Evolutionary conservation across 306 rosid genomes (phyloP).

Genomic region (Cajanus cajan): DNA sequence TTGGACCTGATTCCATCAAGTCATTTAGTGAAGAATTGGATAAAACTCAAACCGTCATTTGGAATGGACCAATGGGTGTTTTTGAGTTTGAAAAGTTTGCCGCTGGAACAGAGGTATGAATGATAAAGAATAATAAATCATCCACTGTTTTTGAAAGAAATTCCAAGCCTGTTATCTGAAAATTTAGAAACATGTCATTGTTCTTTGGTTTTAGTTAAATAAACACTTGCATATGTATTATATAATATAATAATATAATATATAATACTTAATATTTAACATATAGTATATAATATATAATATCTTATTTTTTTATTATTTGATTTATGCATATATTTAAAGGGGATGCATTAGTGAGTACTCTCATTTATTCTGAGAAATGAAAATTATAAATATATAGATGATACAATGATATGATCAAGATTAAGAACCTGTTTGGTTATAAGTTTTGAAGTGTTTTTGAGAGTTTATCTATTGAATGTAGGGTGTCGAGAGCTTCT

Average conservation of each 20-base stretch:
- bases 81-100: conserved; percentile 93
- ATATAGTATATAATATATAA: no score
- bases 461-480: no score
- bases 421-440: no score
- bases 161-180: neutral
- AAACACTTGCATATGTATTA: neutral
- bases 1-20: conserved; percentile 88
- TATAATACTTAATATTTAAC: no score
- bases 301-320: neutral
- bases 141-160: neutral
- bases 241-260: no score
- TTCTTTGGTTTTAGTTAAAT: neutral
- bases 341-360: neutral
- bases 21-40: conserved; percentile 73
- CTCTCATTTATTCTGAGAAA: neutral
- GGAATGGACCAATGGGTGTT: conserved; percentile 99
- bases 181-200: neutral
- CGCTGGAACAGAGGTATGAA: conserved; percentile 77
- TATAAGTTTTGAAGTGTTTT: no score
- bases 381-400: neutral
- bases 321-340: neutral
- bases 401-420: no score
- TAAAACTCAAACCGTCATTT: conserved; percentile 67
- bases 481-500: no score
- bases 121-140: neutral